A percentile compares a stretch with the other conserved stretches of the same genome.
Conservation (phyloP, 2,329 filamentous ascomycete genomes). For the Botrytis byssoidea region DNA sequence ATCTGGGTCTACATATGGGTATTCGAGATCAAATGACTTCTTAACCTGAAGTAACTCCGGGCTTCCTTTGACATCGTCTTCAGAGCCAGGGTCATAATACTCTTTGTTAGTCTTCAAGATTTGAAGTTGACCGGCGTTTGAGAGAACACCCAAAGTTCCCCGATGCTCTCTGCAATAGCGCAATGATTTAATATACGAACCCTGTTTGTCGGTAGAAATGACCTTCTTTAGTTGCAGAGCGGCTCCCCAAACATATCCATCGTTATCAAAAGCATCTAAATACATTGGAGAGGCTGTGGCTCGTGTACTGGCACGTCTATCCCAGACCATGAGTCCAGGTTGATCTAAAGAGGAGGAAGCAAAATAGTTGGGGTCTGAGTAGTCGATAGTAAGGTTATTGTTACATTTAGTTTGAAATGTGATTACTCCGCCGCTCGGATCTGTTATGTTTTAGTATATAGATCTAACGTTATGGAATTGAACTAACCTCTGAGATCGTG, state of each 20-base stretch:
- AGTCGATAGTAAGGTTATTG: constrained; percentile 75
- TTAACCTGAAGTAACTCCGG: constrained; percentile 60
- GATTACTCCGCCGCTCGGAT: constrained; percentile 52
- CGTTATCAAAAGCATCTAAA: constrained; percentile 57
- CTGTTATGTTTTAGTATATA: constrained; percentile 33
- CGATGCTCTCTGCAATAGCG: constrained; percentile 62
- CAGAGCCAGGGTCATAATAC: constrained; percentile 44
- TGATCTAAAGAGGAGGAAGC: constrained; percentile 75
- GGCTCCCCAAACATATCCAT: constrained; percentile 62
- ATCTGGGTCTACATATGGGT: constrained; percentile 50
- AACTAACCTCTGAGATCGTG: constrained; percentile 72
- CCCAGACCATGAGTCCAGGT: constrained; percentile 75
- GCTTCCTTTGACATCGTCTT: constrained; percentile 49
- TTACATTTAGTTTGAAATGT: constrained; percentile 66
- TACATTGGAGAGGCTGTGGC: constrained; percentile 55
- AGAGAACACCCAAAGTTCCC: constrained; percentile 60
- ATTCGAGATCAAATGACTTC: constrained; percentile 61
- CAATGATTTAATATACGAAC: constrained; percentile 60
- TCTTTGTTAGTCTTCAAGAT: constrained; percentile 59
- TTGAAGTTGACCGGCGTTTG: constrained; percentile 61
- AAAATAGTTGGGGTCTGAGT: constrained; percentile 79
- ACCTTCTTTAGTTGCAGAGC: constrained; percentile 57
- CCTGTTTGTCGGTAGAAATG: constrained; percentile 51
- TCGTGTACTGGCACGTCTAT: constrained; percentile 62
- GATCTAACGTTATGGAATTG: neutral